Evolutionary conservation across 257 asterid species (phyloP).

Genomic region (Misopates orontium): DNA sequence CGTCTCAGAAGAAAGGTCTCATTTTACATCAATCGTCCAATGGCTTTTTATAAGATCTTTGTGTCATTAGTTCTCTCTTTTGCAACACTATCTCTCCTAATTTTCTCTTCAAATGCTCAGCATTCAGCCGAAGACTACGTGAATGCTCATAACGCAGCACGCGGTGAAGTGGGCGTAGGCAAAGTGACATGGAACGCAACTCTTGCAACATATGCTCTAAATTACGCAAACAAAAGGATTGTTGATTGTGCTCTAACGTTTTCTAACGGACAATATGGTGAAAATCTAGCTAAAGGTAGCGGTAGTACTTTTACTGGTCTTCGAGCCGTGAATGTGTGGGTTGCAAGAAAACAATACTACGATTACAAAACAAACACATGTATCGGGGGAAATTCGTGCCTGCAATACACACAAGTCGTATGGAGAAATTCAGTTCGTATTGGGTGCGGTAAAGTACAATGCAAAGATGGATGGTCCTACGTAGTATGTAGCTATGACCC

Average conservation of each 20-base stretch:
- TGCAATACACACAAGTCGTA: slow-evolving; percentile 39
- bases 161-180: slow-evolving; percentile 31
- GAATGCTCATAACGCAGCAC: background rate
- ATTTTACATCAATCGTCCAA: background rate
- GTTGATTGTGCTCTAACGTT: slow-evolving; percentile 37
- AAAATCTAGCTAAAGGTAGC: slow-evolving; percentile 60
- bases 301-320: slow-evolving; percentile 28
- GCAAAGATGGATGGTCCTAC: slow-evolving; percentile 37
- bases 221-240: slow-evolving; percentile 35
- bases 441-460: slow-evolving; percentile 41
- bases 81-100: background rate
- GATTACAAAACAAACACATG: slow-evolving; percentile 35
- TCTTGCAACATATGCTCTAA: slow-evolving; percentile 41
- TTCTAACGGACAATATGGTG: slow-evolving; percentile 58
- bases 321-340: slow-evolving; percentile 44
- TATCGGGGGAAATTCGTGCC: background rate
- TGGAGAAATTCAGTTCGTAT: slow-evolving; percentile 43
- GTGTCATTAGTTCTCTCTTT: background rate
- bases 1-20: background rate
- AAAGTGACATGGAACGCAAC: slow-evolving; percentile 40
- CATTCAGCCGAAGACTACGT: background rate
- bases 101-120: background rate
- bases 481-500: slow-evolving; percentile 52
- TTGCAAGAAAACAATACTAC: slow-evolving; percentile 35
- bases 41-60: background rate